phyloP scores from a whole-genome alignment of 1,284 basidiomycete genomes.

The Boletus calvinii region DNA sequence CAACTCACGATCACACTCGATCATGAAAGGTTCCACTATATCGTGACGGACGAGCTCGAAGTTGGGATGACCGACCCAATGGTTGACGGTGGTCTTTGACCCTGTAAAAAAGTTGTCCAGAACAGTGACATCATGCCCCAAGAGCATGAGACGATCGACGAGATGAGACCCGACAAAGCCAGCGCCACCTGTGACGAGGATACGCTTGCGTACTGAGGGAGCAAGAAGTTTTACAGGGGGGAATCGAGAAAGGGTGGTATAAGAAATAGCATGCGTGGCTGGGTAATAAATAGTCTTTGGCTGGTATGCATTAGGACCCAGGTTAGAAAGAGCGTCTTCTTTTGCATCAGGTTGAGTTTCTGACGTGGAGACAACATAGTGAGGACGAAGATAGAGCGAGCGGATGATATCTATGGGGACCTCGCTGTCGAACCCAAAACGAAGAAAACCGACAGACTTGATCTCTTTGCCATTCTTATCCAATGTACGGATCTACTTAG shows the following conservation, averaged over 20 bases:
- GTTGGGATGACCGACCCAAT: constrained; percentile 97
- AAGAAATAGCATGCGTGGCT: constrained; percentile 78
- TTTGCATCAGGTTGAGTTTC: constrained; percentile 38
- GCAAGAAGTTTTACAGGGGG: constrained; percentile 88
- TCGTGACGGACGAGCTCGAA: constrained; percentile 98
- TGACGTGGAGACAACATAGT: constrained; percentile 59
- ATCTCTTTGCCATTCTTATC: constrained; percentile 79
- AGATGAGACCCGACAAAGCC: constrained; percentile 98
- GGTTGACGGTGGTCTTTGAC: constrained; percentile 89
- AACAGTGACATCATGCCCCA: constrained; percentile 97
- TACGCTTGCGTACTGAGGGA: constrained; percentile 77
- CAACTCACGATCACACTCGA: constrained; percentile 88
- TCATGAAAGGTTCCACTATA: constrained; percentile 94
- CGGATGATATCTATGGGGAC: constrained; percentile 78
- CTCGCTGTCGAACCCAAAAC: constrained; percentile 86
- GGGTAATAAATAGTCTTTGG: constrained; percentile 84
- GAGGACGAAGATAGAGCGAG: constrained; percentile 82
- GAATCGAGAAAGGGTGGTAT: constrained; percentile 87
- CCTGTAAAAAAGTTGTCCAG: constrained; percentile 99
- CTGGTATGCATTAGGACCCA: constrained; percentile 60
- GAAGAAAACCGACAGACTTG: constrained; percentile 73
- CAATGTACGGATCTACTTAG: constrained; percentile 53
- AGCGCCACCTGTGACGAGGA: constrained; percentile 94
- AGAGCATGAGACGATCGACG: constrained; percentile 94
- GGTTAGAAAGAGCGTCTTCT: constrained; percentile 55